phyloP scores from a whole-genome alignment of 2,329 filamentous ascomycete species.

The Botrytis elliptica region DNA sequence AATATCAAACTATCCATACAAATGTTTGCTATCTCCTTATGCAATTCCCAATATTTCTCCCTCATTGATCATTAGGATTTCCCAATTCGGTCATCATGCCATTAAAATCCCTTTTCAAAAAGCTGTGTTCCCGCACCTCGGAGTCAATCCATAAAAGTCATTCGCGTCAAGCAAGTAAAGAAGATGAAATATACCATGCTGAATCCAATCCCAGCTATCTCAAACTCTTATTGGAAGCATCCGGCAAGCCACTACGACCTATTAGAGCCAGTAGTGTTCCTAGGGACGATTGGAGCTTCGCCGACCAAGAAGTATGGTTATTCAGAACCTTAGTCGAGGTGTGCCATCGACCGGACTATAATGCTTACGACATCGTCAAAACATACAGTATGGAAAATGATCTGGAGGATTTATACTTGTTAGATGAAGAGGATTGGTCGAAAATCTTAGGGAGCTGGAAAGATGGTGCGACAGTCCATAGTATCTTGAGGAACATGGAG shows the following conservation, averaged over 20 bases:
- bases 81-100: not conserved
- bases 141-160: not conserved
- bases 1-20: not conserved
- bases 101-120: not conserved
- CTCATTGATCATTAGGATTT: not conserved
- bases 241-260: not conserved
- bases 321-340: not conserved
- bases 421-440: not conserved
- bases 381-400: not conserved
- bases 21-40: not conserved
- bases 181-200: not conserved
- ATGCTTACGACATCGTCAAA: not conserved
- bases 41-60: not conserved
- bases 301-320: not conserved
- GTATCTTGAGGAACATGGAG: not conserved
- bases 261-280: not conserved
- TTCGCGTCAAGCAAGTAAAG: not conserved
- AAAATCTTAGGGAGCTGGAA: not conserved
- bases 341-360: slow-evolving; percentile 2
- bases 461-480: not conserved
- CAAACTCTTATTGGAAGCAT: not conserved
- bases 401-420: not conserved
- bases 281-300: not conserved
- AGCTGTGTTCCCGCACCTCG: not conserved
- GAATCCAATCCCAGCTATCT: slow-evolving; percentile 4